Evolutionary conservation across 306 rosid species (phyloP), one percentile per base, ranked within the genome.

Genomic region (Biancaea sappan): DNA sequence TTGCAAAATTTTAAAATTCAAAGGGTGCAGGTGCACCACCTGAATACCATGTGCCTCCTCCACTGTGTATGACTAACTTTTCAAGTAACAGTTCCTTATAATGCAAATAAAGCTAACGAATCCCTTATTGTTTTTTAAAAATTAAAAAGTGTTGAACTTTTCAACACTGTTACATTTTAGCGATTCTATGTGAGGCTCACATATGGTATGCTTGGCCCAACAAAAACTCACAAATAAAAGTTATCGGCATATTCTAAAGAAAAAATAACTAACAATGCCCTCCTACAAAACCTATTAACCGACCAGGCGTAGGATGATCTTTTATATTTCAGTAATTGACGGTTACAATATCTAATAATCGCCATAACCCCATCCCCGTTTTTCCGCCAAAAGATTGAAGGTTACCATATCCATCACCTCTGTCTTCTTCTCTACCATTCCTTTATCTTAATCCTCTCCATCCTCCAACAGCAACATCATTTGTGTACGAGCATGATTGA

Each of bases 221-320:
- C n/a, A n/a, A n/a, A n/a, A n/a, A n/a, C n/a, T n/a, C n/a, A n/a
- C n/a, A 34, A 31, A 31, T 31, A 31, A 31, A 2, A 5, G 34
- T 34, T 34, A 54, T 46, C 11, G 26, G 67, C 74, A 72, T 8
- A 14, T 11, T 37, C 6, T 53, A 14, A 21, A 10, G 19, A 15
- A 53, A 7, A 2, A 56, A 2, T 25, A 26, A 52, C 29, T 34
- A 0, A n/a, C n/a, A n/a, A n/a, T n/a, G 25, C 24, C 24, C 14
- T 79, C 82, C 84, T 81, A 81, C 29, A 75, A 79, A 78, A 67
- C 53, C 80, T 75, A 67, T 16, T 68, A 51, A 37, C 82, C 82
- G 75, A 14, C 59, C 69, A 79, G 69, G 29, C 65, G 44, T 14
- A n/a, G n/a, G 46, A 32, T 57, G 28, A 14, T 18, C 12, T 53